Evolutionary conservation across 257 asterid species (phyloP), one percentile per base, ranked within the genome.

Genomic region (Capsicum rhomboideum): DNA sequence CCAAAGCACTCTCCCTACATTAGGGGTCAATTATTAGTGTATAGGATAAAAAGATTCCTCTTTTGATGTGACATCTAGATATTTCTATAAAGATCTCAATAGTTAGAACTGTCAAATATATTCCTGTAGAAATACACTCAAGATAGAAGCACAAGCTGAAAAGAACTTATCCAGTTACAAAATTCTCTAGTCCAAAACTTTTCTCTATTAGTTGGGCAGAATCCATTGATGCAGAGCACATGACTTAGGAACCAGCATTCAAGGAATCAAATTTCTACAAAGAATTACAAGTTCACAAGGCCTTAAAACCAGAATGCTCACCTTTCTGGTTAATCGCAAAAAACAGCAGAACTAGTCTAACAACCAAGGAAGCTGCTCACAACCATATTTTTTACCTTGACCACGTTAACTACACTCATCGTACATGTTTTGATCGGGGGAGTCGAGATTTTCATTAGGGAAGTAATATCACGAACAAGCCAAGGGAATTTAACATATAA

Each of bases 1-100:
- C 52, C 88, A 85, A 79, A 85, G 90, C 94, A 92, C 90, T 87
- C 87, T 86, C 87, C 84, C 61, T 46, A 84, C 53, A 86, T 78
- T 85, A 88, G 91, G 82, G 80, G 88, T 87, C 92, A 91, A 89
- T 91, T 88, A 91, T 89, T 89, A 78, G 87, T 85, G 92, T 87
- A 88, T 87, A 83, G 83, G 88, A 87, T 83, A 89, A 86, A 83
- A 78, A n/a, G 93, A 93, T 91, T 92, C 98, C 92, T 84, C 85
- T 85, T 85, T 77, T 67, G 91, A 92, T 86, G 87, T 44, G 89
- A 92, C 91, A 82, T 74, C 29, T 81, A 86, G 91, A 91, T 91
- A 93, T 88, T 84, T 90, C 89, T 66, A 83, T 83, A 83, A 84
- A 81, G n/a, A 72, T 50, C 54, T 26, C 50, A 77, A 74, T 77